These are phyloP conservation scores for Fusarium abutilonis DNA, from an alignment of 2,329 filamentous ascomycete species.

Conservation along the genomic window DNA sequence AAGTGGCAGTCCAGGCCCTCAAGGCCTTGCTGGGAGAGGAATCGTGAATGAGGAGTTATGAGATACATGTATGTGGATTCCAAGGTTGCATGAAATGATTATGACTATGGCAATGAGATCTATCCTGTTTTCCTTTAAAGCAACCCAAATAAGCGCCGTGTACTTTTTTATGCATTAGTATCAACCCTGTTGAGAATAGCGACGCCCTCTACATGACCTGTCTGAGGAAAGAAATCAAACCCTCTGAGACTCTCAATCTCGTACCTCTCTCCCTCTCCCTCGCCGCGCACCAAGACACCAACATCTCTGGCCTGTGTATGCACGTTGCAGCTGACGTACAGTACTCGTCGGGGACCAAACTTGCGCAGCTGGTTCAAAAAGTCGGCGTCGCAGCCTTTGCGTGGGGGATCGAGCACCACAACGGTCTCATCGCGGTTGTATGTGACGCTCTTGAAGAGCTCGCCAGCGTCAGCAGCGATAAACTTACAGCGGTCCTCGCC, in stretches of 20 bases:
- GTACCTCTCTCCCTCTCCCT: constrained; percentile 66
- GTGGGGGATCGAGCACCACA: constrained; percentile 95
- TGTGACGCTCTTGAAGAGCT: constrained; percentile 79
- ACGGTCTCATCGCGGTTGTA: constrained; percentile 85
- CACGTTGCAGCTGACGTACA: constrained; percentile 98
- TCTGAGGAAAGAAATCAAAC: constrained; percentile 98
- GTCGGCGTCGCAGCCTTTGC: constrained; percentile 89
- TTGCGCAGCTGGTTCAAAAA: constrained; percentile 84
- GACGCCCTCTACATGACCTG: constrained; percentile 74
- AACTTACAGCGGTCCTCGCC: constrained; percentile 76
- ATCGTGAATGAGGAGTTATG: constrained; percentile 25
- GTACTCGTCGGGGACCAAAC: constrained; percentile 80
- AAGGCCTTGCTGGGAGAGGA: constrained; percentile 68
- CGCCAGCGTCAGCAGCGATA: constrained; percentile 85
- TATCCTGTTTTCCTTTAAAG: constrained; percentile 17
- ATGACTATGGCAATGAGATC: constrained; percentile 32
- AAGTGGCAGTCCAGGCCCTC: constrained; percentile 75
- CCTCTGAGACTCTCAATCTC: constrained; percentile 89
- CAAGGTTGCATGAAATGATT: constrained; percentile 24
- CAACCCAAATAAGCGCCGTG: constrained; percentile 23
- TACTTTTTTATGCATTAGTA: constrained; percentile 27
- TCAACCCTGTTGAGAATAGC: constrained; percentile 69
- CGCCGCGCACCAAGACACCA: constrained; percentile 82
- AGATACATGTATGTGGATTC: constrained; percentile 19
- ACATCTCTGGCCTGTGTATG: constrained; percentile 97